Evolutionary conservation across 306 rosid genomes (phyloP).

Genomic region (Corylus heterophylla): DNA sequence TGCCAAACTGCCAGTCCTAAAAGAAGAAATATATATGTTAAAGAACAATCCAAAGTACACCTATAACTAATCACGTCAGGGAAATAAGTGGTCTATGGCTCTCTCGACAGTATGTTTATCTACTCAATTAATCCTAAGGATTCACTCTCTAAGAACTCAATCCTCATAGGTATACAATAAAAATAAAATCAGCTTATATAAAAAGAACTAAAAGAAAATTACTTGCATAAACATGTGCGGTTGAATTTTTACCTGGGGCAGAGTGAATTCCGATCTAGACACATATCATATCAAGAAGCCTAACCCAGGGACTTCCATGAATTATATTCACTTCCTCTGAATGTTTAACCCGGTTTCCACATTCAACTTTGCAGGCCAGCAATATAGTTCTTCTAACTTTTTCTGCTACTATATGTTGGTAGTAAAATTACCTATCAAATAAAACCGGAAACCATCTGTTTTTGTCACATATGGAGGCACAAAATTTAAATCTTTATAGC

Average conservation of each 20-base stretch:
- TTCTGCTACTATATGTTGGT: background rate
- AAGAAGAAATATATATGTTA: conserved; percentile 13
- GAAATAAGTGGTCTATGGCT: background rate
- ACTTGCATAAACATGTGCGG: background rate
- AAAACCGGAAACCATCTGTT: no score
- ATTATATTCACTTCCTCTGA: conserved; percentile 2
- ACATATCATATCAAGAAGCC: background rate
- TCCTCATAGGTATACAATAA: background rate
- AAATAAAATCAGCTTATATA: background rate
- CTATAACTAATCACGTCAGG: conserved; percentile 1
- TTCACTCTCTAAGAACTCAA: background rate
- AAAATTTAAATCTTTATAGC: background rate
- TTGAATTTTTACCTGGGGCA: background rate
- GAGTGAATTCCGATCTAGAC: background rate
- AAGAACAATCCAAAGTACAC: conserved; percentile 20
- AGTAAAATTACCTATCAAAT: background rate
- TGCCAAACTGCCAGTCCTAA: conserved; percentile 16
- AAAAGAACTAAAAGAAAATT: background rate
- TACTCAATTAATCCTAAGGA: background rate
- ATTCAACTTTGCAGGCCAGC: background rate
- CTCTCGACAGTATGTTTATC: background rate
- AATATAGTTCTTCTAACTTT: background rate
- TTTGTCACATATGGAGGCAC: no score
- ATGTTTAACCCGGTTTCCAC: background rate
- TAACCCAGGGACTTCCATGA: background rate